These are phyloP conservation scores for Enterospora canceri DNA, from an alignment of 371 early-diverging fungal genomes.

Conservation along the genomic window DNA sequence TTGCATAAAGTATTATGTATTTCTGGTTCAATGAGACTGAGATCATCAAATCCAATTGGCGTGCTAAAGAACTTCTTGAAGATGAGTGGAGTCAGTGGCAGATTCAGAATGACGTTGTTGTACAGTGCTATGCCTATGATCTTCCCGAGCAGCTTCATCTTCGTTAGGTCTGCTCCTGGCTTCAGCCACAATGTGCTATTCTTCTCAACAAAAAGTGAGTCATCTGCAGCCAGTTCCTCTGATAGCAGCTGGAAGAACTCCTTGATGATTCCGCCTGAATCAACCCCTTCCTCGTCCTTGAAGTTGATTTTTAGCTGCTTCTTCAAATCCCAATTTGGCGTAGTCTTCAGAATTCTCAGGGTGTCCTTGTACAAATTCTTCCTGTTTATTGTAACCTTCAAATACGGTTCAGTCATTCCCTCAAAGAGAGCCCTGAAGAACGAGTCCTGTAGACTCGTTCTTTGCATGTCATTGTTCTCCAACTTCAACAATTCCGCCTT, in stretches of 20 bases:
- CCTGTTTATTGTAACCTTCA: constrained; percentile 46
- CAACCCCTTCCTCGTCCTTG: constrained; percentile 62
- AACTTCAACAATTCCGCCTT: constrained; percentile 55
- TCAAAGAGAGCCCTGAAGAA: constrained; percentile 57
- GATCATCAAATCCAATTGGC: constrained; percentile 60
- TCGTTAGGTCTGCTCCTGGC: constrained; percentile 57
- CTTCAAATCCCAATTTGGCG: constrained; percentile 29
- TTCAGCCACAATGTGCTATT: constrained; percentile 60
- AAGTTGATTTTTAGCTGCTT: constrained; percentile 57
- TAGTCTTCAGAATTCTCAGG: constrained; percentile 34
- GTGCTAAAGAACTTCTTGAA: constrained; percentile 69
- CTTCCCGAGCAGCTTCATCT: constrained; percentile 59
- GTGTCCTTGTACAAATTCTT: constrained; percentile 50
- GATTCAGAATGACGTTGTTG: constrained; percentile 62
- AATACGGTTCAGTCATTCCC: constrained; percentile 53
- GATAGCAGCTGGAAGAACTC: constrained; percentile 64
- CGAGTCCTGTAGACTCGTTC: constrained; percentile 51
- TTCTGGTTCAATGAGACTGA: constrained; percentile 60
- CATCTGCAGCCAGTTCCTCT: constrained; percentile 46
- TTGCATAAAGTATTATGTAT: constrained; percentile 54
- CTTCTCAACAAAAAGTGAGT: constrained; percentile 57
- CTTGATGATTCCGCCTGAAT: constrained; percentile 68
- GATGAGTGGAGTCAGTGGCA: constrained; percentile 58
- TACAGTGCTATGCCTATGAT: constrained; percentile 66
- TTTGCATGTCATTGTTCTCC: constrained; percentile 53